Evolutionary conservation across 805 yeast genomes (phyloP).

Genomic region (Nakazawaea sp.): DNA sequence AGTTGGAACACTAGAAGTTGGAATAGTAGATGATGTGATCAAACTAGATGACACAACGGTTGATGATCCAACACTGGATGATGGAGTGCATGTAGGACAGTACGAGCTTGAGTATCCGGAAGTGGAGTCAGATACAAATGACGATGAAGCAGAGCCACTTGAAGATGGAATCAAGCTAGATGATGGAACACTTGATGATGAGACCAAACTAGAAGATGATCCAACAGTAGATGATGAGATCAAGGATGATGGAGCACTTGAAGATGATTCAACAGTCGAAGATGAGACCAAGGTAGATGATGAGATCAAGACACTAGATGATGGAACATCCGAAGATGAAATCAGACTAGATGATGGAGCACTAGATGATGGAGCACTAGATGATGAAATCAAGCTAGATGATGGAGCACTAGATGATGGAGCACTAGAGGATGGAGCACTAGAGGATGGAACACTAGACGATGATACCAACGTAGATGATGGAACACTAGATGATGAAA

Average conservation of each 20-base stretch:
- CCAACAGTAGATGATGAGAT: background rate
- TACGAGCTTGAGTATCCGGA: too few species aligned
- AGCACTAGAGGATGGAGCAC: background rate
- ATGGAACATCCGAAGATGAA: background rate
- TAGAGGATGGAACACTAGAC: background rate
- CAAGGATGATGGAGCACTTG: background rate
- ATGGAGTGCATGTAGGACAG: slow-evolving; percentile 1
- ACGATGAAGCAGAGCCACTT: background rate
- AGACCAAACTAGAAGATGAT: background rate
- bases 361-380: background rate
- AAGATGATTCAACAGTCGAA: background rate
- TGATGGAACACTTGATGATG: background rate
- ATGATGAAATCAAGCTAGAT: background rate
- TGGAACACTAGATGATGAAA: background rate
- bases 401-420: too few species aligned
- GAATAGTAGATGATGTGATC: background rate
- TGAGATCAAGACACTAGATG: background rate
- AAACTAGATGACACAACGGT: background rate
- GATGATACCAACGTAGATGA: background rate
- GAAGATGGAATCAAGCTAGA: background rate
- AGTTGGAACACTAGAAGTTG: background rate
- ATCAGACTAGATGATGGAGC: background rate
- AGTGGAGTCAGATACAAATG: background rate
- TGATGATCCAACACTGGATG: background rate
- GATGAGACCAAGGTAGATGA: background rate